Evolutionary conservation across 805 yeast genomes (phyloP), one percentile per base, ranked within the genome.

Genomic region (Ogataea degrootiae): DNA sequence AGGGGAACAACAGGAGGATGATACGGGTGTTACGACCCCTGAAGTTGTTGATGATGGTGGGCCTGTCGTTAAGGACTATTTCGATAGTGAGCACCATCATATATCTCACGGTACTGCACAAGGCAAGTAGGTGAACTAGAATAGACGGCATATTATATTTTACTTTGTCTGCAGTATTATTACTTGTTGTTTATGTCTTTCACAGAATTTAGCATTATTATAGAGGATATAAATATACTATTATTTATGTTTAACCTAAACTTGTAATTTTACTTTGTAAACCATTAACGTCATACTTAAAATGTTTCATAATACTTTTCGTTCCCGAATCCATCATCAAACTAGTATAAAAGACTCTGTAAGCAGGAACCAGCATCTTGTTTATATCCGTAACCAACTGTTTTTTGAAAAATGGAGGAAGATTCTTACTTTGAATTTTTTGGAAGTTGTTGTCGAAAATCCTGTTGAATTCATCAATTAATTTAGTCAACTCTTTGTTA

Each of bases 331-430:
- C 81, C 29, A 68, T 69, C 4, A 78, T 77, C 57, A 87, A 83
- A 63, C 87, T 86, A 56, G 86, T 89, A 65, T 87, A 84, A 62
- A 92, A 85, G 58, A 94, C 81, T 59, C 84, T 82, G 67, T 92
- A 92, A 46, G 92, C 78, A 14, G 96, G 96, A 49, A 82, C 74
- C 11, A 65, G 42, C 44, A 94, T 83, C 55, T 89, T 80, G 34
- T 82, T 82, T 59, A 85, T 84, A 58, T 92, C 97, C 46, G 79
- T 78, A 15, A 80, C 74, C 55, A 94, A 68, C 46, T 75, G 77
- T 48, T 76, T 74, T 51, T 82, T 81, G 63, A 92, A 72, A 29
- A 54, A 61, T 1, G 51, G 49, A 1, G 66, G 62, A 2, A 62
- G 43, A 17, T 57, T 58, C 37, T 75, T 75, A 42, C 74, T 73